These are phyloP conservation scores for Cornus florida DNA, from an alignment of 148 eudicot genomes.

Conservation along the genomic window DNA sequence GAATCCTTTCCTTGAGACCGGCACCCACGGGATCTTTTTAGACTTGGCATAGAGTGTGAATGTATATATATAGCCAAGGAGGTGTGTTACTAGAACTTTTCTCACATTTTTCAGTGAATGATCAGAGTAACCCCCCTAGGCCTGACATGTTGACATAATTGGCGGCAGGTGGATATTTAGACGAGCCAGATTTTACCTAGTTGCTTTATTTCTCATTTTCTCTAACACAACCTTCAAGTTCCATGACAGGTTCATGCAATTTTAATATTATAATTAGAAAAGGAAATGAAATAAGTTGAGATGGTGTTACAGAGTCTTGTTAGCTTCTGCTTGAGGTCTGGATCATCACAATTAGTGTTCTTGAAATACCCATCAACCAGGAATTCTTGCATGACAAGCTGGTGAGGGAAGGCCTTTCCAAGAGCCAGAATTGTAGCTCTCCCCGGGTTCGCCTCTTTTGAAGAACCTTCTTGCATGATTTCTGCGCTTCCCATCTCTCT, in stretches of 20 bases:
- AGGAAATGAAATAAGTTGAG: not conserved
- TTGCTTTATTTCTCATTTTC: too few species aligned
- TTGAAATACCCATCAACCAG: slow-evolving; percentile 92
- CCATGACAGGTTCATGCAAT: not conserved
- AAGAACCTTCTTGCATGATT: slow-evolving; percentile 22
- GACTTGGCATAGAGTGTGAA: too few species aligned
- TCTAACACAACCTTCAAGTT: too few species aligned
- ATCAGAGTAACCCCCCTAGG: too few species aligned
- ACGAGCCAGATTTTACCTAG: too few species aligned
- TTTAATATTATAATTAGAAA: not conserved
- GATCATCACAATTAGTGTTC: slow-evolving; percentile 87
- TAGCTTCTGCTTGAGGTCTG: slow-evolving; percentile 85
- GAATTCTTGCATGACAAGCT: slow-evolving; percentile 95
- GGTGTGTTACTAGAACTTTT: too few species aligned
- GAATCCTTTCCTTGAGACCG: too few species aligned
- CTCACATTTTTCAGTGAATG: too few species aligned
- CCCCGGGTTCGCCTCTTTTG: slow-evolving; percentile 48
- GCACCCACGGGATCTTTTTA: too few species aligned
- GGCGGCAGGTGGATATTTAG: too few species aligned
- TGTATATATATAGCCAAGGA: too few species aligned
- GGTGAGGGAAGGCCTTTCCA: slow-evolving; percentile 97
- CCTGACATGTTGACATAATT: too few species aligned
- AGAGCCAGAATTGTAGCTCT: slow-evolving; percentile 81
- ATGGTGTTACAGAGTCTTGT: slow-evolving; percentile 69
- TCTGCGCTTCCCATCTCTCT: slow-evolving; percentile 35